phyloP scores from a whole-genome alignment of 306 rosid species.

The Pterocarpus macrocarpus region DNA sequence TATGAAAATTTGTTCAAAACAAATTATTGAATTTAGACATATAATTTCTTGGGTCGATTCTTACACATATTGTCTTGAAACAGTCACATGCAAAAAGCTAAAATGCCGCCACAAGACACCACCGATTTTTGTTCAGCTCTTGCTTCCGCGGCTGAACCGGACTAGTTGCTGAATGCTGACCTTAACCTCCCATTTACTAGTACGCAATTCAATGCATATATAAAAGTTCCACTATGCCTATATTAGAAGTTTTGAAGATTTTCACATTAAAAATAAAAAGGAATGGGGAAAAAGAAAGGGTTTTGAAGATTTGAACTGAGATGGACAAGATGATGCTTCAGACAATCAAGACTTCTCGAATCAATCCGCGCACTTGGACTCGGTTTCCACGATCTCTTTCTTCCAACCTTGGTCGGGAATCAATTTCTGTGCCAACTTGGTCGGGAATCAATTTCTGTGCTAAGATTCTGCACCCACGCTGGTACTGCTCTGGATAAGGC shows the following conservation, averaged over 20 bases:
- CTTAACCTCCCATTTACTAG: background rate
- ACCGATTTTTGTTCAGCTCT: background rate
- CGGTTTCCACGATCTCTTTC: constrained; percentile 29
- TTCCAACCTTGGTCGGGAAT: constrained; percentile 13
- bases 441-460: background rate
- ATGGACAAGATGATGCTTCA: constrained; percentile 32
- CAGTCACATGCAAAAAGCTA: background rate
- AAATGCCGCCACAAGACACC: background rate
- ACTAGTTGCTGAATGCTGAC: background rate
- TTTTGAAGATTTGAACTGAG: too few relatives aligned
- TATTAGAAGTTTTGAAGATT: background rate
- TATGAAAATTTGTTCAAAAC: too few relatives aligned
- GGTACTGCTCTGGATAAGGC: constrained; percentile 47
- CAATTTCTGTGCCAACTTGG: constrained; percentile 21
- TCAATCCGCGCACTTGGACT: constrained; percentile 2
- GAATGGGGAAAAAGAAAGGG: too few relatives aligned
- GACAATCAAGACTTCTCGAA: constrained; percentile 38
- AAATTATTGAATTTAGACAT: background rate
- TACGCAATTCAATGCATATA: background rate
- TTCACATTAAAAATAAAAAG: too few relatives aligned
- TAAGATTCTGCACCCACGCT: constrained; percentile 34
- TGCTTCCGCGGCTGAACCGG: background rate
- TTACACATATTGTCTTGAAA: background rate
- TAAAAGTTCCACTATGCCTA: background rate
- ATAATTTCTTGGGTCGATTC: background rate